These are phyloP conservation scores for Westerdykella aurantiaca DNA, from an alignment of 2,329 filamentous ascomycete genomes.

Conservation along the genomic window DNA sequence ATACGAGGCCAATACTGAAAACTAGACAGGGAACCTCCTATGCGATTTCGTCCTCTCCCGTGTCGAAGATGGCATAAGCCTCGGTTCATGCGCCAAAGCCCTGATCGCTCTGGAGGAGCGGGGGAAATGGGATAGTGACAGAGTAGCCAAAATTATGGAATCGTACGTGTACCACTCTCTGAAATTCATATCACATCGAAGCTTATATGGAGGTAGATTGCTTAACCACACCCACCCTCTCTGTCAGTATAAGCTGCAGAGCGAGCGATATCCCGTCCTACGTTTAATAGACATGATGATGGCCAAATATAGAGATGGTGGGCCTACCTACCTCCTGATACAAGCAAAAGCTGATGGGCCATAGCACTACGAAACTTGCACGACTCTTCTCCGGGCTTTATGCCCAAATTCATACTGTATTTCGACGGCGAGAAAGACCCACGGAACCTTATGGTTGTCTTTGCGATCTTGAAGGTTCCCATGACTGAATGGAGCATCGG, in stretches of 20 bases:
- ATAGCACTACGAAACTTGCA: constrained; percentile 45
- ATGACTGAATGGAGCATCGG: constrained; percentile 64
- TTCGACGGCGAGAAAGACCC: constrained; percentile 66
- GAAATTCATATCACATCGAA: constrained; percentile 9
- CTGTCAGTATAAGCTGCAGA: constrained; percentile 57
- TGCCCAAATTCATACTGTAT: constrained; percentile 57
- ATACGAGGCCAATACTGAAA: too few species aligned
- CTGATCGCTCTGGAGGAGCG: constrained; percentile 54
- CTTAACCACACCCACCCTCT: constrained; percentile 52
- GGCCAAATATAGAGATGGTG: constrained; percentile 55
- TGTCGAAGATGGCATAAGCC: constrained; percentile 49
- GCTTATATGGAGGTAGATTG: constrained; percentile 13
- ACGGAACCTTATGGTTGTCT: constrained; percentile 64
- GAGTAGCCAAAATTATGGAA: constrained; percentile 49
- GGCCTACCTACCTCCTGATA: constrained; percentile 7
- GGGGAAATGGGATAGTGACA: constrained; percentile 55
- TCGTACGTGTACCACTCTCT: constrained; percentile 37
- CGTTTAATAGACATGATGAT: constrained; percentile 57
- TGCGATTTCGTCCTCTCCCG: constrained; percentile 60
- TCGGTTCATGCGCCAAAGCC: constrained; percentile 55
- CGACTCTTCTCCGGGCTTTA: constrained; percentile 47
- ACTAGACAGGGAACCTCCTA: constrained; percentile 48
- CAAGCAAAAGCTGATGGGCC: constrained; percentile 8
- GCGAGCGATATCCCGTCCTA: constrained; percentile 55
- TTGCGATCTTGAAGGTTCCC: constrained; percentile 60